Evolutionary conservation across 192 early-diverging fungal genomes (phyloP).

Genomic region (Coemansia sp.): DNA sequence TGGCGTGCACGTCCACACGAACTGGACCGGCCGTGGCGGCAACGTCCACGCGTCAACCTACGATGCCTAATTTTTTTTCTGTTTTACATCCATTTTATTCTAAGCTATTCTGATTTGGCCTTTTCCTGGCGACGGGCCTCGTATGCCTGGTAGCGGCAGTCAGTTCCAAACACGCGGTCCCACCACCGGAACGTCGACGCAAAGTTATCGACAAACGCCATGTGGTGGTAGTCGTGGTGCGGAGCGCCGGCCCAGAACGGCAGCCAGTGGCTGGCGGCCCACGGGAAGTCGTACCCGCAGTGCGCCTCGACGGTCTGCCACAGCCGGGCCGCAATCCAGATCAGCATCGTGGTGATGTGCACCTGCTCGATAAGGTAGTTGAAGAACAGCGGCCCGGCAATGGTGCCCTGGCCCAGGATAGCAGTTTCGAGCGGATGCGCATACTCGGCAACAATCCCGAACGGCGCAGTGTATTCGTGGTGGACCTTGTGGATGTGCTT

Average conservation of each 20-base stretch:
- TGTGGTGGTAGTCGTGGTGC: conserved; percentile 78
- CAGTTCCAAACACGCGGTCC: conserved; percentile 86
- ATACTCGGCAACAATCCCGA: conserved; percentile 72
- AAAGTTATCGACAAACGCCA: conserved; percentile 61
- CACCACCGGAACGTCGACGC: conserved; percentile 84
- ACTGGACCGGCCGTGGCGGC: conserved; percentile 97
- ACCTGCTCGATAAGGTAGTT: conserved; percentile 56
- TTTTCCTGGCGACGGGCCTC: conserved; percentile 33
- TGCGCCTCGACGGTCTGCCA: conserved; percentile 68
- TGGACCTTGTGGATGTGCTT: conserved; percentile 79
- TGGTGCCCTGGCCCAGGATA: conserved; percentile 63
- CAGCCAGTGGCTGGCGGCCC: conserved; percentile 78
- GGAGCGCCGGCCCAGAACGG: conserved; percentile 84
- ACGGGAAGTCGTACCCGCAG: conserved; percentile 79
- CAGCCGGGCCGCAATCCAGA: conserved; percentile 68
- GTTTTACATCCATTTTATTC: neutral
- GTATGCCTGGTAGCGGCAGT: conserved; percentile 65
- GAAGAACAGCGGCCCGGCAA: conserved; percentile 58
- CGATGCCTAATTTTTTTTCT: conserved; percentile 53
- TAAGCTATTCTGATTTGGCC: conserved; percentile 19
- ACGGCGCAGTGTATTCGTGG: conserved; percentile 71
- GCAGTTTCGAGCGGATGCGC: conserved; percentile 70
- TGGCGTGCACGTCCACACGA: conserved; percentile 84
- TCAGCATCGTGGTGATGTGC: conserved; percentile 66
- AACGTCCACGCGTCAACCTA: conserved; percentile 70